A percentile compares a stretch with the other conserved stretches of the same genome.
These are phyloP conservation scores for Coemansia sp. DNA, from an alignment of 192 early-diverging fungal species.

Conservation along the genomic window DNA sequence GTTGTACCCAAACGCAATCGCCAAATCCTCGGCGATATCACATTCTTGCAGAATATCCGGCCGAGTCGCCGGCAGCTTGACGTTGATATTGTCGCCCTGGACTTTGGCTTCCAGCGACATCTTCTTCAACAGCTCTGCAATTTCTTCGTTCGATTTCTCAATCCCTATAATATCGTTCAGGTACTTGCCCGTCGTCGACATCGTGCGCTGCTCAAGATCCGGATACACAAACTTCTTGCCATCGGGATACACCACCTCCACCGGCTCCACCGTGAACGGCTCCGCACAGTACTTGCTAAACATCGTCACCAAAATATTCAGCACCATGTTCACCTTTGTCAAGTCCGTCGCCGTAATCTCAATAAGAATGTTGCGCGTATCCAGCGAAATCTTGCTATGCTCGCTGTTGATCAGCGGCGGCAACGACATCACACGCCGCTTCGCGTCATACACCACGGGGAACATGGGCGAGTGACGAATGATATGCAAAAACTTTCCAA, in stretches of 20 bases:
- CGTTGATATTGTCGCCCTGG: conserved; percentile 57
- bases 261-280: conserved; percentile 92
- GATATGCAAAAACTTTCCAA: conserved; percentile 89
- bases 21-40: conserved; percentile 98
- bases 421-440: conserved; percentile 82
- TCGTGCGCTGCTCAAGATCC: conserved; percentile 63
- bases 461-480: conserved; percentile 88
- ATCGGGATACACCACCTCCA: conserved; percentile 86
- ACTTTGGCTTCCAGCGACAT: conserved; percentile 81
- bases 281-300: conserved; percentile 91
- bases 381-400: conserved; percentile 93
- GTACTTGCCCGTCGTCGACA: conserved; percentile 78
- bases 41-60: conserved; percentile 95
- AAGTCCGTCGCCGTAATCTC: conserved; percentile 97
- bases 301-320: conserved; percentile 94
- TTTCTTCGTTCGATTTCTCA: conserved; percentile 62
- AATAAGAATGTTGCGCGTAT: conserved; percentile 96
- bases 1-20: conserved; percentile 96
- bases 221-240: conserved; percentile 70
- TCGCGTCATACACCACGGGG: conserved; percentile 88
- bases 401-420: conserved; percentile 99
- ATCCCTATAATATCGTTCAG: conserved; percentile 89
- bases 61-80: conserved; percentile 84
- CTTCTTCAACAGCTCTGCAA: conserved; percentile 72
- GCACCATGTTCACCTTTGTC: conserved; percentile 89